These are phyloP conservation scores for Phaeosphaeriaceae sp. DNA, from an alignment of 2,329 filamentous ascomycete genomes.

Conservation along the genomic window DNA sequence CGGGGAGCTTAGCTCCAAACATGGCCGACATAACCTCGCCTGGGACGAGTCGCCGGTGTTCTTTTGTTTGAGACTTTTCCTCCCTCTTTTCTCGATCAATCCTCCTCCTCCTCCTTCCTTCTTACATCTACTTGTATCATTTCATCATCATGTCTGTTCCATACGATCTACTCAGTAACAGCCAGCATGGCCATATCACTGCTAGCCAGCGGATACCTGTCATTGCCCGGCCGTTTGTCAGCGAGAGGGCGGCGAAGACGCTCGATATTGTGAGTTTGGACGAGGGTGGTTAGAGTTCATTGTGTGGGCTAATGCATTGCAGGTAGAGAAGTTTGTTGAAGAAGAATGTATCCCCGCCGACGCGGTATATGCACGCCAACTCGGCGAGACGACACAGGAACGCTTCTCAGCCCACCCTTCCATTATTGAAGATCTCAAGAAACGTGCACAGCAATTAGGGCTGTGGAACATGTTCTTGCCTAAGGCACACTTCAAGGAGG, in stretches of 20 bases:
- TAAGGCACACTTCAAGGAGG: constrained; percentile 93
- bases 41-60: constrained; percentile 23
- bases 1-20: constrained; percentile 20
- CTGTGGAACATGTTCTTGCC: constrained; percentile 99
- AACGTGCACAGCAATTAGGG: constrained; percentile 78
- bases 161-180: constrained; percentile 43
- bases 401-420: constrained; percentile 81
- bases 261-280: constrained; percentile 73
- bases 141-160: constrained; percentile 38
- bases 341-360: constrained; percentile 85
- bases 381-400: constrained; percentile 71
- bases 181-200: constrained; percentile 44
- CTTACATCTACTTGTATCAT: neutral
- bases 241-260: constrained; percentile 82
- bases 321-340: constrained; percentile 95
- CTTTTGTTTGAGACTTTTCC: constrained; percentile 21
- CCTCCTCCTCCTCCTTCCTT: neutral
- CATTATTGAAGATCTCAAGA: constrained; percentile 89
- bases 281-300: no score
- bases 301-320: constrained; percentile 12
- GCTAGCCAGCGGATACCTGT: constrained; percentile 64
- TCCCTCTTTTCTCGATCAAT: constrained; percentile 15
- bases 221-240: constrained; percentile 70
- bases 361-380: constrained; percentile 77
- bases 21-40: constrained; percentile 27